Evolutionary conservation across 805 yeast genomes (phyloP), one percentile per base, ranked within the genome.

Genomic region (Candida cerambycidarum): DNA sequence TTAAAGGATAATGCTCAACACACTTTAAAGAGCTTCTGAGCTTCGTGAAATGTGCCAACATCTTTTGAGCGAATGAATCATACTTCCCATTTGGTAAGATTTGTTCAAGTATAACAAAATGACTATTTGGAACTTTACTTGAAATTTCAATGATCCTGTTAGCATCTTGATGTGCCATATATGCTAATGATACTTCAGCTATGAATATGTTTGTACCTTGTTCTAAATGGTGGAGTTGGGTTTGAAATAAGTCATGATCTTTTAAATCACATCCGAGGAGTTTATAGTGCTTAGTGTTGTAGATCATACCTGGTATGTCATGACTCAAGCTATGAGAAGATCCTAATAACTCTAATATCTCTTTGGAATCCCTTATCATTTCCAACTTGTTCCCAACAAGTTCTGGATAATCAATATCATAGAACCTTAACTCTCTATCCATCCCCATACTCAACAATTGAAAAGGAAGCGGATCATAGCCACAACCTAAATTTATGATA

Each of bases 101-200:
- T 54, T 87, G 95, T 50, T 86, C 95, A 41, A 87, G 61, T 3
- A 85, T 68, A 1, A 84, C 52, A 46, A 86, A 81, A 55, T 83
- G 87, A 2, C 83, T 64, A 2, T 73, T 66, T 3, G 51, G 35
- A 12, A 78, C 61, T 2, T 63, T 56, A 3, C 82, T 65, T 2
- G 80, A 66, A 48, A 70, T 63, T 18, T 61, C 50, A 27, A 87
- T 78, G 6, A 87, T 75, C 2, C 72, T 69, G 55, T 87, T 82
- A 5, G 95, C 88, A 43, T 73, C 69, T 28, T 70, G 71, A 10
- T 85, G 82, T 29, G 72, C 67, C 93, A 87, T 86, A 58, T 86
- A 87, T 0, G 92, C 89, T 42, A 87, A 62, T 0, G 95, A 85
- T 3, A 87, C 95, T 58, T 86, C 95, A 1, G 95, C 92, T 30